Base-by-base conservation (phyloP, 345 rosid genomes). In the Melaleuca quinquenervia region DNA sequence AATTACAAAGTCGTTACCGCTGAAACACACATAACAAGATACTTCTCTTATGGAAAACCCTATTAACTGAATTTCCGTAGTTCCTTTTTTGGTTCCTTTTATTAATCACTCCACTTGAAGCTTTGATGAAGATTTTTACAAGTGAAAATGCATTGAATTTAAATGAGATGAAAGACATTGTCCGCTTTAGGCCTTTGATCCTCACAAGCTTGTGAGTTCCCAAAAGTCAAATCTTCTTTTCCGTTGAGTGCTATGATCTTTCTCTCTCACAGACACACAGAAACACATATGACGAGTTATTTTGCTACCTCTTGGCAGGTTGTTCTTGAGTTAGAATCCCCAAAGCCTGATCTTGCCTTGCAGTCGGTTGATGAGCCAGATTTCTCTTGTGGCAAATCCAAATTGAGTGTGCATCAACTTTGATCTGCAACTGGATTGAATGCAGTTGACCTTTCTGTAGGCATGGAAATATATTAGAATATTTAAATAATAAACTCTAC, bases 311-410 rank as follows among this genome's bases (percentile, higher is more conserved):
- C 7, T 56, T 83, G 41, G 75, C 90, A 96, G 99, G 95, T 91
- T 80, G 84, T 95, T 70, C 91, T 97, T 16, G 98, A 95, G 92
- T 41, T 95, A 83, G 98, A 95, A 90, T 92, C 95, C 62, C 93
- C 94, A 21, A 88, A 89, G 54, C 60, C 90, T 0, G 88, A 91
- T 87, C 94, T 95, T 52, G 83, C 82, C 51, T 82, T 95, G 52
- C 90, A 93, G 32, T 88, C 94, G 0, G 94, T 93, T 11, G 90
- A 92, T 86, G 86, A 80, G 50, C 88, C 93, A 87, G 93, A 93
- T 82, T 96, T 95, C 90, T 86, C 90, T 6, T 96, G 98, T 82
- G 89, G 95, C 85, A 86, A 91, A 48, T 90, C 91, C 54, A 88
- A 55, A 84, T 86, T 70, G 45, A 92, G 84, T 8, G 82, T 88